phyloP scores from a whole-genome alignment of 2,329 filamentous ascomycete genomes.

The Fusarium brachygibbosum region DNA sequence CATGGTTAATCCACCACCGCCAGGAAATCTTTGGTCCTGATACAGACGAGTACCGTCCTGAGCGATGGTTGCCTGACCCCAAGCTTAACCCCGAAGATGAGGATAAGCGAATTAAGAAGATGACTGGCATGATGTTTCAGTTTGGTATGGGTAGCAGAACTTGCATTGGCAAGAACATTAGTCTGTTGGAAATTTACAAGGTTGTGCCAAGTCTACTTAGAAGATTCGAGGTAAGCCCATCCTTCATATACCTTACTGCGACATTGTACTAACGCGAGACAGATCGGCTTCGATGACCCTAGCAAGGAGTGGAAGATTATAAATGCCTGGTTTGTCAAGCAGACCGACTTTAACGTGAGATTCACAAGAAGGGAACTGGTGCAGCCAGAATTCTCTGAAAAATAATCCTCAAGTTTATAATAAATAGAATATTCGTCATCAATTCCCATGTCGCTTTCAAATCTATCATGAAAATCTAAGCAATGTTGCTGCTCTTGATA shows the following conservation, averaged over 20 bases:
- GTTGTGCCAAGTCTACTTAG: conserved; percentile 61
- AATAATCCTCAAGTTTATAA: conserved; percentile 3
- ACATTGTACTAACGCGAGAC: conserved; percentile 3
- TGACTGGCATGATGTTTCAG: conserved; percentile 59
- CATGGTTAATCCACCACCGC: conserved; percentile 80
- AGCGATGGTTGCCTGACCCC: conserved; percentile 71
- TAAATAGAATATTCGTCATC: background rate
- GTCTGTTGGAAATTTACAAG: conserved; percentile 74
- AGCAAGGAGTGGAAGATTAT: conserved; percentile 69
- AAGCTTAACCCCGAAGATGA: conserved; percentile 54
- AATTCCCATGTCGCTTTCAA: no score
- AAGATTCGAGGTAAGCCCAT: conserved; percentile 41
- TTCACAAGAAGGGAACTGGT: conserved; percentile 62
- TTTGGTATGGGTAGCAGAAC: conserved; percentile 80
- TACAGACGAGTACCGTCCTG: conserved; percentile 74
- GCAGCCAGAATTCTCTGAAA: conserved; percentile 48
- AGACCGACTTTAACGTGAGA: conserved; percentile 65
- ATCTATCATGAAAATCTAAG: conserved; percentile 4
- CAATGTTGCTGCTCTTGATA: conserved; percentile 56
- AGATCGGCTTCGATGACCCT: conserved; percentile 69
- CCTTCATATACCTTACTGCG: fast-evolving
- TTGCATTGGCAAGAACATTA: conserved; percentile 78
- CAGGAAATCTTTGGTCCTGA: conserved; percentile 77
- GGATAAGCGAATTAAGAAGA: conserved; percentile 57
- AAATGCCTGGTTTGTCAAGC: conserved; percentile 75